Evolutionary conservation across 148 eudicot species (phyloP), one percentile per base, ranked within the genome.

Genomic region (Camellia sinensis): DNA sequence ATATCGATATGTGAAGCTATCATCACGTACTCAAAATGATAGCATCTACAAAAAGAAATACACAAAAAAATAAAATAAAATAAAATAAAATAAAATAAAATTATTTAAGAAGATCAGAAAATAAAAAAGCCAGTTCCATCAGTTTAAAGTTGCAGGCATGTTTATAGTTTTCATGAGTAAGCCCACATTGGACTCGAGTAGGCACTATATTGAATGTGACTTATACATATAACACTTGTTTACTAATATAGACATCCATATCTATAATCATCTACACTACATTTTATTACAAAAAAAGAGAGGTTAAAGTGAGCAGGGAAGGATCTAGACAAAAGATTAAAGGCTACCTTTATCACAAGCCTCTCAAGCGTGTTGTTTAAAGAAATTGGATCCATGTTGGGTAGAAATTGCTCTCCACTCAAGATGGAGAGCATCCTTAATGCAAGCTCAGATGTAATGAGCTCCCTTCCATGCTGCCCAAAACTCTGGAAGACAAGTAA

Each of bases 401-500:
- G 97, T 82, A 96, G 75, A 84, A 92, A 96, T 84, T 93, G 89
- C 87, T 96, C 99, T 82, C 90, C 98, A 48, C 95, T 93, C 80
- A 93, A 83, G 56, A 96, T 90, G 54, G 97, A 93, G 17, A 96
- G 91, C 61, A 96, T 84, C 79, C 97, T 86, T 81, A 93, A 79
- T 41, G 99, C 98, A 79, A 96, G 98, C 88, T 96, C 99, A 67
- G 99, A 82, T 40, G 98, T 96, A 71, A 96, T 96, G 81, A 96
- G 92, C 90, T 96, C 99, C 84, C 99, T 91, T 69, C 91, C 98
- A 80, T 96, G 99, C 92, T 96, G 99, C 77, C 99, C 99, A 87
- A 96, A 96, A 93, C 93, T 96, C 99, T 96, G 99, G 98, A 96
- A 96, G 86, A 96, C 99, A 96, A 96, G 97, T 86, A 96, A 93